These are phyloP conservation scores for Penicillium brevicompactum DNA, from an alignment of 2,329 filamentous ascomycete species.

Conservation along the genomic window DNA sequence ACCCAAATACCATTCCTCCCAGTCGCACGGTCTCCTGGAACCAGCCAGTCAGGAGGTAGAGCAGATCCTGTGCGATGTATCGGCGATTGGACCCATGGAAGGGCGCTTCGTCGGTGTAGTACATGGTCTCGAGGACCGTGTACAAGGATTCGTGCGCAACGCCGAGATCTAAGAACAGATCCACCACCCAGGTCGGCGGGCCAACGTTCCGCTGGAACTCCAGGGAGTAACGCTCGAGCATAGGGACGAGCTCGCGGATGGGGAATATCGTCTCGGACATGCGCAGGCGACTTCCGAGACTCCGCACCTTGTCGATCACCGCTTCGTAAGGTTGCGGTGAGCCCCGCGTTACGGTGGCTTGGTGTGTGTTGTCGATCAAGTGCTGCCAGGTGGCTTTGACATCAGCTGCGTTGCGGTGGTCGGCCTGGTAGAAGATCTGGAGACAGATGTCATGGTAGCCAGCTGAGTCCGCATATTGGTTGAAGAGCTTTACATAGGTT, in stretches of 20 bases:
- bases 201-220: slow-evolving; percentile 52
- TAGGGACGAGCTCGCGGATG: slow-evolving; percentile 55
- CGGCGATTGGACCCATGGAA: slow-evolving; percentile 62
- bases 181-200: slow-evolving; percentile 61
- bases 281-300: slow-evolving; percentile 58
- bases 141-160: slow-evolving; percentile 65
- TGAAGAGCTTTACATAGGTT: slow-evolving; percentile 69
- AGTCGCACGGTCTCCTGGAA: slow-evolving; percentile 57
- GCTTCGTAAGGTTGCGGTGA: slow-evolving; percentile 51
- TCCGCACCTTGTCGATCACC: slow-evolving; percentile 56
- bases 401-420: slow-evolving; percentile 84
- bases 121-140: slow-evolving; percentile 65
- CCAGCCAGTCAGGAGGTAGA: slow-evolving; percentile 65
- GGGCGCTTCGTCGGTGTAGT: slow-evolving; percentile 67
- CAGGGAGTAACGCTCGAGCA: slow-evolving; percentile 58
- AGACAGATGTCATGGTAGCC: slow-evolving; percentile 93
- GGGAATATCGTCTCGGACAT: slow-evolving; percentile 60
- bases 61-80: slow-evolving; percentile 61
- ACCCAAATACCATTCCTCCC: slow-evolving; percentile 60
- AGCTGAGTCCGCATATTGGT: slow-evolving; percentile 85
- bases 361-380: slow-evolving; percentile 73
- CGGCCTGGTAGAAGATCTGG: slow-evolving; percentile 86
- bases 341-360: slow-evolving; percentile 49
- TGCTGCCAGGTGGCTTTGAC: slow-evolving; percentile 84
- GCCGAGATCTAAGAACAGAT: slow-evolving; percentile 65